Evolutionary conservation across 2,329 filamentous ascomycete species (phyloP).

Genomic region (Dothideomycetes sp.): DNA sequence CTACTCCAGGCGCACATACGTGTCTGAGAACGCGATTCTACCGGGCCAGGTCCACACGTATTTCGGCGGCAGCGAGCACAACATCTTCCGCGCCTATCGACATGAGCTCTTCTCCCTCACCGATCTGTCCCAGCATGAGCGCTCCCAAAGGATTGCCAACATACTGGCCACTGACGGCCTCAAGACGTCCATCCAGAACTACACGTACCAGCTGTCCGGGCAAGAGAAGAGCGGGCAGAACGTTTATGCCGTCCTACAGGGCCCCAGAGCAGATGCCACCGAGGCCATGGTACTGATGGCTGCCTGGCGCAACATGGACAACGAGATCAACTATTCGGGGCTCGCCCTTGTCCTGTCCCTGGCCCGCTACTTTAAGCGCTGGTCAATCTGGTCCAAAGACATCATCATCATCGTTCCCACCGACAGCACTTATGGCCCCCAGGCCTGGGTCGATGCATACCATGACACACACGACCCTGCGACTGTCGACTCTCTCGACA

Average conservation of each 20-base stretch:
- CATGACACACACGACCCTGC: conserved; percentile 73
- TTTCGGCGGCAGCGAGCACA: conserved; percentile 91
- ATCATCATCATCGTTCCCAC: conserved; percentile 85
- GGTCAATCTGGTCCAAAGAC: conserved; percentile 98
- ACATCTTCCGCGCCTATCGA: conserved; percentile 82
- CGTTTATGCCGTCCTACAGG: conserved; percentile 84
- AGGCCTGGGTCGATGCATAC: conserved; percentile 97
- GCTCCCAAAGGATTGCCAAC: conserved; percentile 59
- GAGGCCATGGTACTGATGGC: conserved; percentile 91
- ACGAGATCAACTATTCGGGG: conserved; percentile 72
- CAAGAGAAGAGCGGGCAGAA: conserved; percentile 71
- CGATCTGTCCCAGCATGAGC: conserved; percentile 26
- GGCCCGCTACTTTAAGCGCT: conserved; percentile 90
- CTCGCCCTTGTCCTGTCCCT: conserved; percentile 78
- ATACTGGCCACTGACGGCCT: conserved; percentile 71
- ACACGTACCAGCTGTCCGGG: conserved; percentile 71
- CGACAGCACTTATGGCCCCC: conserved; percentile 80
- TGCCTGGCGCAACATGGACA: conserved; percentile 74
- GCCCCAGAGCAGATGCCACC: conserved; percentile 87
- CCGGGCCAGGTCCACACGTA: conserved; percentile 97
- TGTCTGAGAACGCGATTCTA: conserved; percentile 92
- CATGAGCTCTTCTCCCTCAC: conserved; percentile 63
- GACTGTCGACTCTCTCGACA: conserved; percentile 61
- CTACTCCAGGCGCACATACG: conserved; percentile 87
- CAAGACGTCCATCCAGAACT: conserved; percentile 81